Conservation (phyloP, 306 rosid species). For the Chamaecrista fasciculata region DNA sequence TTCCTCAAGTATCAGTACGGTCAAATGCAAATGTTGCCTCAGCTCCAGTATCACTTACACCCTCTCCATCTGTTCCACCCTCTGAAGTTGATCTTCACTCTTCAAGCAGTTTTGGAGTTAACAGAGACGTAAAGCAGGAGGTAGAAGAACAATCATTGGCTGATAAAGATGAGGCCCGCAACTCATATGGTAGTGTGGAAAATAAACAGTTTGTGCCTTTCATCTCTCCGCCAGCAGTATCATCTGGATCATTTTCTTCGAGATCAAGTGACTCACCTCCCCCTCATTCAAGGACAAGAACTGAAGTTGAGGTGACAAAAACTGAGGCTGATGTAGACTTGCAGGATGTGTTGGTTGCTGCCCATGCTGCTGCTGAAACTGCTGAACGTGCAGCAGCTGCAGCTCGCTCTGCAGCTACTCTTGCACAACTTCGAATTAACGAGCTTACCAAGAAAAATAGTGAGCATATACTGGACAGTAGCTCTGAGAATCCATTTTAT, state of each 20-base stretch:
- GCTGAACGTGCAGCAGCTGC: slow-evolving; percentile 97
- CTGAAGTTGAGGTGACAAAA: slow-evolving; percentile 46
- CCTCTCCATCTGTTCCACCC: slow-evolving; percentile 34
- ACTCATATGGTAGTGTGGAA: slow-evolving; percentile 44
- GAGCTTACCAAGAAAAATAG: slow-evolving; percentile 69
- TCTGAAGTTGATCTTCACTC: slow-evolving; percentile 42
- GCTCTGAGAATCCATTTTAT: slow-evolving; percentile 66
- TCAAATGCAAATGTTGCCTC: slow-evolving; percentile 46
- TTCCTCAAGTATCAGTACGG: slow-evolving; percentile 56
- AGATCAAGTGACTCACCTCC: slow-evolving; percentile 40
- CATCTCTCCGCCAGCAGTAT: slow-evolving; percentile 59
- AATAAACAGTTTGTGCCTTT: slow-evolving; percentile 82
- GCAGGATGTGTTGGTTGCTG: slow-evolving; percentile 90
- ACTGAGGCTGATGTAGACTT: slow-evolving; percentile 56
- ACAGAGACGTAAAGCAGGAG: slow-evolving; percentile 33
- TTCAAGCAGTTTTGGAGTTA: slow-evolving; percentile 33
- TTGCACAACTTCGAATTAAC: slow-evolving; percentile 74
- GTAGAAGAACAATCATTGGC: slow-evolving; percentile 35
- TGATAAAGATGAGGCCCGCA: slow-evolving; percentile 42
- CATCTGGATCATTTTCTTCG: slow-evolving; percentile 48
- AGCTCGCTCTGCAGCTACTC: slow-evolving; percentile 90
- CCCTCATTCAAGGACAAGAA: slow-evolving; percentile 43
- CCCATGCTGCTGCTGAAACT: slow-evolving; percentile 87
- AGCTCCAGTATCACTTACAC: slow-evolving; percentile 48
- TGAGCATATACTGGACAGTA: slow-evolving; percentile 39